These are phyloP conservation scores for Haematococcus lacustris DNA, from an alignment of 139 green algal genomes.

Conservation along the genomic window DNA sequence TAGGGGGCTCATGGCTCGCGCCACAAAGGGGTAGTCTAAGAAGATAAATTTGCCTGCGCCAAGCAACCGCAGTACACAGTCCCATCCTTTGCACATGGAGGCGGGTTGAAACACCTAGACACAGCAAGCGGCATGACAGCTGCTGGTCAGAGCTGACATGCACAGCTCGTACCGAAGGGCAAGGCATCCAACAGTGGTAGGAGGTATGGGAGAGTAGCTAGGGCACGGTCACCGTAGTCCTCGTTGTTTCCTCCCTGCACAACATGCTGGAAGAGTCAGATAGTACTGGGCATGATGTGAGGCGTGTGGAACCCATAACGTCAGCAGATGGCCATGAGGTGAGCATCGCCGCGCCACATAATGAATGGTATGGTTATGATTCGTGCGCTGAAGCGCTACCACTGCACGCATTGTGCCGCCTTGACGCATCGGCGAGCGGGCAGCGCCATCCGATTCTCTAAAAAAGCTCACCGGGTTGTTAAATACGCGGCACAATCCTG, in stretches of 20 bases:
- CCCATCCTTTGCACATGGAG: not conserved
- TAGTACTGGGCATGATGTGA: no score
- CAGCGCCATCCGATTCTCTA: no score
- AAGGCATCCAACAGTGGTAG: constrained; percentile 50
- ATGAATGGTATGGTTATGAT: no score
- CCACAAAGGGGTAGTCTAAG: constrained; percentile 47
- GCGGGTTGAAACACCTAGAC: not conserved
- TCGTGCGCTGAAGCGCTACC: no score
- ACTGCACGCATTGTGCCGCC: no score
- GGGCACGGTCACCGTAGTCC: constrained; percentile 17
- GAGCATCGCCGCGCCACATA: no score
- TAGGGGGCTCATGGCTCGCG: constrained; percentile 34
- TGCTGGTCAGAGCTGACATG: not conserved
- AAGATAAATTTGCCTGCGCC: constrained; percentile 48
- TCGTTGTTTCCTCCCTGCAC: not conserved
- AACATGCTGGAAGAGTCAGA: no score
- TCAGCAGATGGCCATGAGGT: no score
- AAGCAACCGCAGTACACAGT: not conserved
- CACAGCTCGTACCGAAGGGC: constrained; percentile 27
- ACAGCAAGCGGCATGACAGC: not conserved
- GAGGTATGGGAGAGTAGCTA: constrained; percentile 41
- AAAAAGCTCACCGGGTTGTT: no score
- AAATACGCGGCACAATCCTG: no score
- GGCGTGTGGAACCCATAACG: no score
- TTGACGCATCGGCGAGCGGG: no score